phyloP scores from a whole-genome alignment of 176 grass and related monocot genomes.

The bread wheat (Triticum aestivum) region IWGSC_CS_RefSeq_v2.1 NC_057809.1:111062153-111062652 shows the following conservation, averaged over 20 bases:
- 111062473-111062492: background rate
- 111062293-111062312: slow-evolving; percentile 26
- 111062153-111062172: background rate
- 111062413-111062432: slow-evolving; percentile 43
- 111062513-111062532: slow-evolving; percentile 29
- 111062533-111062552: background rate
- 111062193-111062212: slow-evolving; percentile 38
- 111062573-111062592: slow-evolving; percentile 37
- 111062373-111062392: slow-evolving; percentile 39
- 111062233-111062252: background rate
- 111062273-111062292: slow-evolving; percentile 22
- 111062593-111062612: slow-evolving; percentile 68
- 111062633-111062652: slow-evolving; percentile 46
- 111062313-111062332: background rate
- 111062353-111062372: slow-evolving; percentile 47
- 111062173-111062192: background rate
- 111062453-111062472: background rate
- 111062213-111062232: slow-evolving; percentile 17
- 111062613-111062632: slow-evolving; percentile 59
- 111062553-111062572: slow-evolving; percentile 21
- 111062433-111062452: slow-evolving; percentile 27
- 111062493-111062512: background rate
- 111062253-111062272: slow-evolving; percentile 19
- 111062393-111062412: background rate
- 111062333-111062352: slow-evolving; percentile 18